phyloP scores from a whole-genome alignment of 306 rosid species.

The Carpinus viminea region DNA sequence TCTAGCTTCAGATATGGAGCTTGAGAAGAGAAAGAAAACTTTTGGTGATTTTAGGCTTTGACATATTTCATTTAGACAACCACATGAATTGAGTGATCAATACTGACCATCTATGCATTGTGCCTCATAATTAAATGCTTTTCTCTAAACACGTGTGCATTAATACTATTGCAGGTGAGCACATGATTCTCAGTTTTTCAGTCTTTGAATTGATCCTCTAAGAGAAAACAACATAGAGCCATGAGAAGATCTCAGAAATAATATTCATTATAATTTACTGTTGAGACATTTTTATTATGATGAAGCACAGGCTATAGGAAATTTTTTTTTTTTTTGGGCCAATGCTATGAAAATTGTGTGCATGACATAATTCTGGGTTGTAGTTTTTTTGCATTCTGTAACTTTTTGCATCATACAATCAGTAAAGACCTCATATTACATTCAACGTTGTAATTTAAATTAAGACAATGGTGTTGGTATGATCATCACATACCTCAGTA shows the following conservation, averaged over 20 bases:
- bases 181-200: not conserved
- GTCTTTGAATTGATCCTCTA: not conserved
- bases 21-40: not conserved
- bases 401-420: constrained; percentile 1
- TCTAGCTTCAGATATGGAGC: not conserved
- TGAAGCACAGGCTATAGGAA: constrained; percentile 9
- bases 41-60: not conserved
- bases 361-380: constrained; percentile 17
- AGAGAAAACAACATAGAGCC: not conserved
- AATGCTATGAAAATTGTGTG: constrained; percentile 16
- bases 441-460: constrained; percentile 10
- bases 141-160: not conserved
- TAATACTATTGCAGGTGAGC: not conserved
- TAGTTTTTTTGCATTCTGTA: constrained; percentile 7
- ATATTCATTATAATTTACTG: not conserved
- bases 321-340: constrained; percentile 1
- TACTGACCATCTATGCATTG: not conserved
- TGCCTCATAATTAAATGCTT: not conserved
- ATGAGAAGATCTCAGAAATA: not conserved
- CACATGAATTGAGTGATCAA: not conserved
- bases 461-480: constrained; percentile 1
- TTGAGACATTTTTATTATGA: not conserved
- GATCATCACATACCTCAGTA: constrained; percentile 45
- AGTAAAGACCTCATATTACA: not conserved
- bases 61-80: not conserved